Conservation (phyloP, 805 yeast genomes). For the Saccharomycopsis guyanensis region DNA sequence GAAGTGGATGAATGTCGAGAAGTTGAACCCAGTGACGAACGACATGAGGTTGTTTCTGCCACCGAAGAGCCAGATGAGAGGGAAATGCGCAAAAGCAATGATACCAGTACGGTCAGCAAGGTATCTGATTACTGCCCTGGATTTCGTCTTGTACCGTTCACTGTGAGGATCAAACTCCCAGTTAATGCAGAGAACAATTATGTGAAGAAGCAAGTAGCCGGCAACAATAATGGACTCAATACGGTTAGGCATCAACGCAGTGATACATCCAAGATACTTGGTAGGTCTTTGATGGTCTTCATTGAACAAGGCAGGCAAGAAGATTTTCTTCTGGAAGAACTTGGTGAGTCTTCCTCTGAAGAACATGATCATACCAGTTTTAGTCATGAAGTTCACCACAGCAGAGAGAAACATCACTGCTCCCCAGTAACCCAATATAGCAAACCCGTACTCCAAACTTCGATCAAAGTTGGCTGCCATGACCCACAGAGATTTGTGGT, state of each 20-base stretch:
- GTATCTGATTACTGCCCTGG: slow-evolving; percentile 33
- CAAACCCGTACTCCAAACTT: slow-evolving; percentile 10
- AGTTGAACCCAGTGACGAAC: slow-evolving; percentile 53
- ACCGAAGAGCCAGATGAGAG: slow-evolving; percentile 53
- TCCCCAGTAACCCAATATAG: slow-evolving; percentile 18
- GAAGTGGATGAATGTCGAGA: slow-evolving; percentile 52
- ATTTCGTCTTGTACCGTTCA: slow-evolving; percentile 31
- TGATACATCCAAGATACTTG: slow-evolving; percentile 16
- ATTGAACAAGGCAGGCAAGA: slow-evolving; percentile 26
- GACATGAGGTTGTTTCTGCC: slow-evolving; percentile 67
- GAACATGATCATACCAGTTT: slow-evolving; percentile 11
- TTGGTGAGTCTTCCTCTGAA: slow-evolving; percentile 9
- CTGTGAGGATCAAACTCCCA: slow-evolving; percentile 28
- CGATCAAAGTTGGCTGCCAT: slow-evolving; percentile 1
- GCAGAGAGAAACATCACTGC: slow-evolving; percentile 10
- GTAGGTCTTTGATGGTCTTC: slow-evolving; percentile 24
- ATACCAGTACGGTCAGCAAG: slow-evolving; percentile 34
- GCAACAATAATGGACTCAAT: slow-evolving; percentile 30
- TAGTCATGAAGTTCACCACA: slow-evolving; percentile 9
- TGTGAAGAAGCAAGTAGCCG: slow-evolving; percentile 28
- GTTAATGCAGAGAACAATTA: slow-evolving; percentile 25
- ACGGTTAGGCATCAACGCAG: slow-evolving; percentile 31
- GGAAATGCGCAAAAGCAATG: slow-evolving; percentile 36
- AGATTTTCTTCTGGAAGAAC: slow-evolving; percentile 24
- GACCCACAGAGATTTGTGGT: background rate